phyloP scores from a whole-genome alignment of 225 moss, liverwort and hornwort genomes.

The Neckera pumila region DNA sequence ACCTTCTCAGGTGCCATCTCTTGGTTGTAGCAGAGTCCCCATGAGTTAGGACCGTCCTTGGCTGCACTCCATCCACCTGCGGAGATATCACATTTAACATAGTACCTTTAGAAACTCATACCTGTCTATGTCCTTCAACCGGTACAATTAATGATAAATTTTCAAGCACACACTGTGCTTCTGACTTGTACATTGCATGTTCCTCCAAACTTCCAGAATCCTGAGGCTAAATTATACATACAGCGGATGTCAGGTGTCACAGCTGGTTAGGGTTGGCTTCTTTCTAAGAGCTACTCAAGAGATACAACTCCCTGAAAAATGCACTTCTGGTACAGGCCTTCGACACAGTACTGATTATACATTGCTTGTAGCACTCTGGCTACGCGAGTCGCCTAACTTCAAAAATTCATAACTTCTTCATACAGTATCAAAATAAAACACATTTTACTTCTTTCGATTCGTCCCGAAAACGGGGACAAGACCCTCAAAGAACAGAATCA shows the following conservation, averaged over 20 bases:
- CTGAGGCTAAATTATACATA: not conserved
- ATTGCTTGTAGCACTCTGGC: not conserved
- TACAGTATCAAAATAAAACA: not conserved
- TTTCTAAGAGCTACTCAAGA: not conserved
- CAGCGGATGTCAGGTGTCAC: not conserved
- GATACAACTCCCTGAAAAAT: not conserved
- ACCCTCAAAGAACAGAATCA: not conserved
- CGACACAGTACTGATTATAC: not conserved
- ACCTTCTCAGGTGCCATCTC: constrained; percentile 56
- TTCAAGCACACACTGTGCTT: not conserved
- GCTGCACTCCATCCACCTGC: constrained; percentile 80
- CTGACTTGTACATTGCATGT: not conserved
- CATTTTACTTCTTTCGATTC: not conserved
- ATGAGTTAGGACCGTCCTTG: constrained; percentile 53
- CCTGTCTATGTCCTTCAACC: not conserved
- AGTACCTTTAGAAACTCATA: not conserved
- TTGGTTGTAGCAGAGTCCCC: constrained; percentile 89
- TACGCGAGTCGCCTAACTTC: not conserved
- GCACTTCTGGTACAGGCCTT: not conserved
- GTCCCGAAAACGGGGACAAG: not conserved
- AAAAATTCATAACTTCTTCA: not conserved
- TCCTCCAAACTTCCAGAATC: not conserved
- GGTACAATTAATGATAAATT: not conserved
- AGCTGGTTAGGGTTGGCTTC: not conserved
- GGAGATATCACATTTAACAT: not conserved